Conservation (phyloP, 805 yeast genomes). For the Wilhelminamyces savonicus region DNA sequence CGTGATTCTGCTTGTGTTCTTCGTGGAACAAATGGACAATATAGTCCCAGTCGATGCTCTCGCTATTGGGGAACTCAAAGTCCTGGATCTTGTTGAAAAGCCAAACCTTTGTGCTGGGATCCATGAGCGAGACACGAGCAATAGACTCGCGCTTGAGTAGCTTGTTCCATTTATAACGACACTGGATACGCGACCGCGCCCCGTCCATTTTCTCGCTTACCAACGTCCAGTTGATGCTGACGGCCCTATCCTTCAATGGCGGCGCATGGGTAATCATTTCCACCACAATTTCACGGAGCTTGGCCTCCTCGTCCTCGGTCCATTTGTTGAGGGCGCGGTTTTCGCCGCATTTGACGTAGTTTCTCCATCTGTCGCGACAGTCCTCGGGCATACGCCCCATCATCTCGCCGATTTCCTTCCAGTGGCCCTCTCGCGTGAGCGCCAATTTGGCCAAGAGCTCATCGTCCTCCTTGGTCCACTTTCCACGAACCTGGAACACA, state of each 20-base stretch:
- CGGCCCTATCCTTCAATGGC: conserved; percentile 18
- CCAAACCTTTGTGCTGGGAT: conserved; percentile 30
- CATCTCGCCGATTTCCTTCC: conserved; percentile 77
- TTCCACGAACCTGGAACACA: conserved; percentile 80
- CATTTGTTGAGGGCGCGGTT: conserved; percentile 74
- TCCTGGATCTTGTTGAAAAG: conserved; percentile 24
- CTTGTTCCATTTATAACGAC: conserved; percentile 94
- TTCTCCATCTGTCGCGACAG: conserved; percentile 94
- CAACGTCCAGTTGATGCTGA: conserved; percentile 79
- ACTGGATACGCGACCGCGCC: conserved; percentile 82
- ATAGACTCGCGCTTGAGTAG: conserved; percentile 51
- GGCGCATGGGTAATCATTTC: conserved; percentile 25
- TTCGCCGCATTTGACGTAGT: conserved; percentile 86
- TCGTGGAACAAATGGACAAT: conserved; percentile 22
- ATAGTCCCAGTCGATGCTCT: conserved; percentile 31
- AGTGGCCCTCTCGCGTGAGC: conserved; percentile 66
- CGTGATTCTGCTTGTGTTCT: conserved; percentile 14
- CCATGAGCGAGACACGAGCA: conserved; percentile 26
- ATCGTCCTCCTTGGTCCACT: conserved; percentile 86
- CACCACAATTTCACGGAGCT: conserved; percentile 48
- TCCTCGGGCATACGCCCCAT: conserved; percentile 97
- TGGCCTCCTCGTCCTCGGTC: conserved; percentile 66
- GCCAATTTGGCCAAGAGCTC: conserved; percentile 56
- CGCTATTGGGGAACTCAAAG: conserved; percentile 16
- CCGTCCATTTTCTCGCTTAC: conserved; percentile 91